Conservation (phyloP, 169 alveolate species). For the Perkinsus chesapeaki region DNA sequence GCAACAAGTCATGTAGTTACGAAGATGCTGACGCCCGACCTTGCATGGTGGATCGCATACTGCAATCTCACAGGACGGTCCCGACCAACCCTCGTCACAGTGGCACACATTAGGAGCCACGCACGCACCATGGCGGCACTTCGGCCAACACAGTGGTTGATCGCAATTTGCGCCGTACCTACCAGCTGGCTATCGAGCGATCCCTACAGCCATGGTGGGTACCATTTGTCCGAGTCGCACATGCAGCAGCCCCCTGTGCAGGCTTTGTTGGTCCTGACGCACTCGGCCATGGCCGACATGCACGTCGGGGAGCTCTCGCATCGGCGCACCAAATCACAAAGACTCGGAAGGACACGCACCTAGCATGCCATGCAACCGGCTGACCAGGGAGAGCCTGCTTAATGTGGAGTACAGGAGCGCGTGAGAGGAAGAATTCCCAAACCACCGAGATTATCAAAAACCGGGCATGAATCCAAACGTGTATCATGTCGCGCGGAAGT, state of each 20-base stretch:
- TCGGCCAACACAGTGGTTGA: conserved; percentile 50
- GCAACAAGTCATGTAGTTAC: background rate
- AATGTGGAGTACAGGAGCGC: too few species aligned
- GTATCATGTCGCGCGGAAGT: too few species aligned
- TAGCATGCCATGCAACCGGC: background rate
- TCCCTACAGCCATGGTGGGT: background rate
- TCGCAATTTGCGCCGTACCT: conserved; percentile 46
- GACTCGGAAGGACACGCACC: conserved; percentile 10
- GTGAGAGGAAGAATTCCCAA: too few species aligned
- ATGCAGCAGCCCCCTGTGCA: conserved; percentile 55
- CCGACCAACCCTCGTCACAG: conserved; percentile 51
- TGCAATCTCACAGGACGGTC: conserved; percentile 41
- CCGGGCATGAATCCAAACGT: too few species aligned
- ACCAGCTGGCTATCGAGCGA: too few species aligned
- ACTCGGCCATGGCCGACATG: background rate
- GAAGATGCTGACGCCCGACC: conserved; percentile 11
- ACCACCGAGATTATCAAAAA: too few species aligned
- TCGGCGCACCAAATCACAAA: background rate
- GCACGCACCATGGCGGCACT: conserved; percentile 50
- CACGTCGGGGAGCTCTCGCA: conserved; percentile 11
- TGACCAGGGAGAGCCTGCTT: too few species aligned
- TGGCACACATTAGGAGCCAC: conserved; percentile 43
- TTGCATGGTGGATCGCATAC: conserved; percentile 35
- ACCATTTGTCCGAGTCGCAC: conserved; percentile 41
- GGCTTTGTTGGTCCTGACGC: conserved; percentile 9